These are phyloP conservation scores for Quercus suber DNA, from an alignment of 306 rosid species.

Conservation along the genomic window DNA sequence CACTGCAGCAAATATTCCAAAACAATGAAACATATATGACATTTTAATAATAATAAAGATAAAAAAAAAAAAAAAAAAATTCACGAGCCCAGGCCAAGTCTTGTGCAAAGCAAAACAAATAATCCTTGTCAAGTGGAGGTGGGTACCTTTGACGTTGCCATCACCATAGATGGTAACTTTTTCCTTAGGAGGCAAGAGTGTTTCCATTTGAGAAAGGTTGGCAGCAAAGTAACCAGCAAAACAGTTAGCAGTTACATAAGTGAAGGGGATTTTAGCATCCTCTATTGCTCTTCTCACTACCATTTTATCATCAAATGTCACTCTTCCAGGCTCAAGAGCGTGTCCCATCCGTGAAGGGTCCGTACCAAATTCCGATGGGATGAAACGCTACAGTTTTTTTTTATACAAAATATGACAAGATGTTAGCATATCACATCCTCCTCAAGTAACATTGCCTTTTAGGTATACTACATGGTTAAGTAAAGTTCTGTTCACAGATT, in stretches of 20 bases:
- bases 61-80: no score
- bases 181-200: conserved; percentile 61
- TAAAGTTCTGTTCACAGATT: no score
- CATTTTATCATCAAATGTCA: conserved; percentile 83
- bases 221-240: conserved; percentile 77
- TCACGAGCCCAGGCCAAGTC: no score
- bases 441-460: conserved; percentile 18
- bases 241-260: conserved; percentile 71
- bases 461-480: no score
- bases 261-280: conserved; percentile 71
- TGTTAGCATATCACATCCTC: conserved; percentile 21
- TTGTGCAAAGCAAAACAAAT: no score
- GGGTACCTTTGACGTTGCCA: conserved; percentile 69
- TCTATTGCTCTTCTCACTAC: conserved; percentile 61
- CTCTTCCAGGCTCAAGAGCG: conserved; percentile 91
- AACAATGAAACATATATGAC: no score
- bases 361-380: conserved; percentile 88
- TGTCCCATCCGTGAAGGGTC: conserved; percentile 77
- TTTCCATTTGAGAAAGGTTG: conserved; percentile 72
- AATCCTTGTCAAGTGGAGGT: no score
- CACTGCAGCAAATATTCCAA: conserved; percentile 27
- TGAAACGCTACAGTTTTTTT: conserved; percentile 48
- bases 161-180: conserved; percentile 62
- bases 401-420: no score
- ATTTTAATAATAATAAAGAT: no score